Evolutionary conservation across 2,329 filamentous ascomycete genomes (phyloP), one percentile per base, ranked within the genome.

Genomic region (Tolypocladium guangdongense): DNA sequence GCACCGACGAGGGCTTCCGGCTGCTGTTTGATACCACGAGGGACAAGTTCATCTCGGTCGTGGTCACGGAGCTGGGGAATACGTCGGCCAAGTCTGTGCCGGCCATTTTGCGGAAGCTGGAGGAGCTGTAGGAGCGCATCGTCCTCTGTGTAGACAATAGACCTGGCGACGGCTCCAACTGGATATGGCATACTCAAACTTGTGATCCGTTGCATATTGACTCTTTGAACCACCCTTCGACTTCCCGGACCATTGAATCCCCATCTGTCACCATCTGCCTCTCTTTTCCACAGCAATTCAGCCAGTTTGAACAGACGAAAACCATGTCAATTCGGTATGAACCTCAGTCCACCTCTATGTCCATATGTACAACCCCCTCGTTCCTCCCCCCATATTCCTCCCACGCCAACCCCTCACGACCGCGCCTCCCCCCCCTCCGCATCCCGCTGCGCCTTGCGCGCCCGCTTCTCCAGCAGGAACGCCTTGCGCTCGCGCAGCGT

Each of bases 1-100:
- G 71, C 71, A 73, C 76, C 18, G 70, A 72, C 20, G 73, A 74
- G 39, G 71, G 69, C 4, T 81, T 82, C 65, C 70, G 80, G 20
- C 78, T 96, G 56, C 82, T 97, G 70, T 96, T 95, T 65, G 93
- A 99, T 68, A 88, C 92, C 49, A 99, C 93, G 1, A 87, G 86
- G 16, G 88, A 89, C 4, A 86, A 89, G 62, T 91, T 90, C 64
- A 84, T 97, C 59, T 86, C 88, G 39, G 87, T 91, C 69, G 86
- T 99, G 41, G 83, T 97, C 50, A 96, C 90, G 3, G 93, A 99
- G 72, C 84, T 92, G 66, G 93, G 92, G 43, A 88, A 83, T 63
- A 80, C 95, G 57, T 88, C 90, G 50, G 88, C 90, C 0, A 91
- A 87, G 62, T 90, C 90, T 8, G 90, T 96, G 43, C 87, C 90